A percentile compares a stretch with the other conserved stretches of the same genome.
Evolutionary conservation across 371 early-diverging fungal genomes (phyloP).

Genomic region (Lichtheimia ornata): DNA sequence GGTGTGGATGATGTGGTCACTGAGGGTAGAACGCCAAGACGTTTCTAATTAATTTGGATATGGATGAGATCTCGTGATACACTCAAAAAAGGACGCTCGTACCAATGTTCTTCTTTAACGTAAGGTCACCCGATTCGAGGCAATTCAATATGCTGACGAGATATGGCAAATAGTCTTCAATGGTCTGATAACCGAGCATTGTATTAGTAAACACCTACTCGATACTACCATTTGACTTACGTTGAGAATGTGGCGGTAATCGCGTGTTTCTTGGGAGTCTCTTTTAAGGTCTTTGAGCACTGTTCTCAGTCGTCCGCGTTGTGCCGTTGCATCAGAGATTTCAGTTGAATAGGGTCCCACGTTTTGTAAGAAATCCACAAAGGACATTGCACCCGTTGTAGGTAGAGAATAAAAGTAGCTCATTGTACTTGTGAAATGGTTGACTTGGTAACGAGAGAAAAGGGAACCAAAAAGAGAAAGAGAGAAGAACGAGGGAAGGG

Average conservation of each 20-base stretch:
- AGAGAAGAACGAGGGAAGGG: slow-evolving; percentile 1
- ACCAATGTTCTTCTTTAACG: slow-evolving; percentile 41
- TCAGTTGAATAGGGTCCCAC: slow-evolving; percentile 46
- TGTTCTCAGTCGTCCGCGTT: slow-evolving; percentile 57
- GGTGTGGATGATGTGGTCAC: slow-evolving; percentile 51
- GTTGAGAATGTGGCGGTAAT: slow-evolving; percentile 53
- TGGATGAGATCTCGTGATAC: background rate
- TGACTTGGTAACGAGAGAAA: too few relatives aligned
- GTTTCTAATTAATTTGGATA: slow-evolving; percentile 47
- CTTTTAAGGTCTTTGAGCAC: slow-evolving; percentile 60
- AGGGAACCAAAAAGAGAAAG: background rate
- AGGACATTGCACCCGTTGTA: slow-evolving; percentile 63
- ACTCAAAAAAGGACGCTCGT: slow-evolving; percentile 7
- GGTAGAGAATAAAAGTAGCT: slow-evolving; percentile 64
- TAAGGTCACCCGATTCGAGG: slow-evolving; percentile 50
- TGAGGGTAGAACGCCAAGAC: slow-evolving; percentile 64
- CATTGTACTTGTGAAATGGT: slow-evolving; percentile 22
- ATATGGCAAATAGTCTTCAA: slow-evolving; percentile 67
- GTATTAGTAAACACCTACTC: background rate
- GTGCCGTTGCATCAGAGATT: slow-evolving; percentile 66
- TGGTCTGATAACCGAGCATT: slow-evolving; percentile 32
- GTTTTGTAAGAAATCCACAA: slow-evolving; percentile 53
- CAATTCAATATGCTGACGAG: slow-evolving; percentile 56
- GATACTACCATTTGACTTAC: slow-evolving; percentile 11
- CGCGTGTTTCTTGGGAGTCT: slow-evolving; percentile 50